phyloP scores from a whole-genome alignment of 768 basidiomycete genomes.

The Lenzites betulinus region DNA sequence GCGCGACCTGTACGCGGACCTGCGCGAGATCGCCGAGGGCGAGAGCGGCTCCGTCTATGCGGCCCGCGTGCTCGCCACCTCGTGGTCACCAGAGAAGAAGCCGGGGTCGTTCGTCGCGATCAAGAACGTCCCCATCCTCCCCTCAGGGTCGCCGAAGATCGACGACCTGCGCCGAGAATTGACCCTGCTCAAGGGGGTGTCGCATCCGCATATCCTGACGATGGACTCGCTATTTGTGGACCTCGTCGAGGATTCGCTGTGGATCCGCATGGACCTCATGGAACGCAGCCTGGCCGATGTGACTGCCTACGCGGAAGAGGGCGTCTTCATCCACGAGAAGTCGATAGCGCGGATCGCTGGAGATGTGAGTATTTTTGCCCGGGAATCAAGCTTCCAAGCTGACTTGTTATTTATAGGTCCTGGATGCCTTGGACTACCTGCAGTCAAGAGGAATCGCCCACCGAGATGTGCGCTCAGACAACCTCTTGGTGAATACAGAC shows the following conservation, averaged over 20 bases:
- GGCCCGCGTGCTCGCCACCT: constrained; percentile 36
- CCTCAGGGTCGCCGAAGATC: constrained; percentile 62
- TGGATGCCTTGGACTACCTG: constrained; percentile 67
- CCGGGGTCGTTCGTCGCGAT: constrained; percentile 56
- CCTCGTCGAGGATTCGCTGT: constrained; percentile 54
- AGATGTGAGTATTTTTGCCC: constrained; percentile 57
- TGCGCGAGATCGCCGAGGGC: constrained; percentile 82
- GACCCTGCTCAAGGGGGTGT: constrained; percentile 53
- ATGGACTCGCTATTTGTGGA: constrained; percentile 76
- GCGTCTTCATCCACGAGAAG: constrained; percentile 65
- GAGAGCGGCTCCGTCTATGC: constrained; percentile 74
- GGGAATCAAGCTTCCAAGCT: background rate
- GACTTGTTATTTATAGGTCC: constrained; percentile 44
- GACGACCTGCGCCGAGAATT: constrained; percentile 64
- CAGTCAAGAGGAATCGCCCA: constrained; percentile 71
- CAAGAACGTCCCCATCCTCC: constrained; percentile 67
- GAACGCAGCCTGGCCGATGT: constrained; percentile 85
- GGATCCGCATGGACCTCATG: constrained; percentile 92
- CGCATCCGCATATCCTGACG: constrained; percentile 62
- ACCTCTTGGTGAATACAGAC: constrained; percentile 66
- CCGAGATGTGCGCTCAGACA: constrained; percentile 84
- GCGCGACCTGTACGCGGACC: constrained; percentile 59
- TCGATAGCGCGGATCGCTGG: constrained; percentile 72
- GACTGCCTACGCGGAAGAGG: constrained; percentile 60
- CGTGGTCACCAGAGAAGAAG: constrained; percentile 20